phyloP scores from a whole-genome alignment of 179 eudicot species.

The Carnegiea gigantea region DNA sequence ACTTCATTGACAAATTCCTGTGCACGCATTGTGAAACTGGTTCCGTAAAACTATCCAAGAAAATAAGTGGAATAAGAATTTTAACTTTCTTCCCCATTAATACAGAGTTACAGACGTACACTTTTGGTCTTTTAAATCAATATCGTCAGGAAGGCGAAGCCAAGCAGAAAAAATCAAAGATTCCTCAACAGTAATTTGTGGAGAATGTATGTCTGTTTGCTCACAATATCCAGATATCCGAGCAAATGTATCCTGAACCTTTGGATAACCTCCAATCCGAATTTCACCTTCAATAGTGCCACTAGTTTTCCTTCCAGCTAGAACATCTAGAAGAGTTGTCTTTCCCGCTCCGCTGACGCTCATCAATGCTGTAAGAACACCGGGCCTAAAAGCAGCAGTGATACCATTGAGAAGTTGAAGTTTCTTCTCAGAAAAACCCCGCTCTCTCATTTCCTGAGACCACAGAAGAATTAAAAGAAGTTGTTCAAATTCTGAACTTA shows the following conservation, averaged over 20 bases:
- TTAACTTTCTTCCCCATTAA: not conserved
- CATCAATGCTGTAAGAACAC: slow-evolving; percentile 78
- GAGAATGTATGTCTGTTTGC: slow-evolving; percentile 80
- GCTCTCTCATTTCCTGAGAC: slow-evolving; percentile 62
- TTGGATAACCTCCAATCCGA: slow-evolving; percentile 67
- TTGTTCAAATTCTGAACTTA: not conserved
- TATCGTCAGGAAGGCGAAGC: slow-evolving; percentile 61
- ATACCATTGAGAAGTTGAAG: slow-evolving; percentile 60
- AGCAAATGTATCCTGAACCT: slow-evolving; percentile 74
- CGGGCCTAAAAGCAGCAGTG: slow-evolving; percentile 62
- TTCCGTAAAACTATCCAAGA: not conserved
- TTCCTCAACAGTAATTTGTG: slow-evolving; percentile 73
- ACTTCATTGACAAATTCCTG: slow-evolving; percentile 81
- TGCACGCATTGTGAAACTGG: not conserved
- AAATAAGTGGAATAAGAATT: not conserved
- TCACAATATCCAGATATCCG: slow-evolving; percentile 82
- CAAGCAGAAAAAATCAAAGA: slow-evolving; percentile 74
- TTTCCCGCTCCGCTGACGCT: slow-evolving; percentile 84
- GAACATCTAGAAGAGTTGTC: slow-evolving; percentile 81
- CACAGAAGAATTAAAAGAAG: slow-evolving; percentile 12
- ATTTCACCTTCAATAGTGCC: slow-evolving; percentile 69
- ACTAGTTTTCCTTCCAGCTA: slow-evolving; percentile 78
- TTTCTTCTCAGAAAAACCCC: slow-evolving; percentile 50
- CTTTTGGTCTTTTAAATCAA: slow-evolving; percentile 51
- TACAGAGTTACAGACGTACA: slow-evolving; percentile 34